Base-by-base conservation (phyloP, 179 eudicot species). In the Monotropa hypopitys region DNA sequence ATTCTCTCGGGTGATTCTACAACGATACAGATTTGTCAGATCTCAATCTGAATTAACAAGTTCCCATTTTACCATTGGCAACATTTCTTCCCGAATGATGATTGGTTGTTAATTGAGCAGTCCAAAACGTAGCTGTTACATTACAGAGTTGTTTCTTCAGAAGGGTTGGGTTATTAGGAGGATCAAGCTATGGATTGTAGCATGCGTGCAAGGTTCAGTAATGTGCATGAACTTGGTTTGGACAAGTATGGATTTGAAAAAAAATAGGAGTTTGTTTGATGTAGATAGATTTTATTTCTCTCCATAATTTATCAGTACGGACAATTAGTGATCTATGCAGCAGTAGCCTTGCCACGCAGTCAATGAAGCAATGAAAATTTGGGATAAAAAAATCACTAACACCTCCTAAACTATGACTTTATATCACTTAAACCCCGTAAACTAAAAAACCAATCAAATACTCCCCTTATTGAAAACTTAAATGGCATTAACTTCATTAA, bases 1-100 rank as follows among this genome's bases (percentile, higher is more conserved):
- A 84, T 84, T 86, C 88, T 8, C 84, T 89, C 7, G 85, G 85
- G 63, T 91, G 88, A 86, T 65, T 45, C 45, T 9, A 15, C 54
- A 4, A 70, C 12, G 49, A 2, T 43, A 26, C 4, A 13, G 33
- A 33, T 70, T 45, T 13, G 5, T 43, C 53, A 33, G 54, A 70
- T 70, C 51, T 43, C 20, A 45, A 23, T 67, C 72, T 20, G 28
- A 67, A 40, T 32, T 32, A 33, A 67, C 72, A 67, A 12, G 46
- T 20, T 67, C n/a, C 28, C 20, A 10, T 43, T 63, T n/a, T 47
- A 11, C 33, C 50, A 23, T 43, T 23, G 73, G 35, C 49, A 45
- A 71, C 26, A 49, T 49, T 71, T 71, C 75, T 49, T 38, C 59
- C 59, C 15, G 18, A 70, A 16, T 71, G 15, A 71, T 71, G 35